Percentiles rank a stretch among this genome's conserved stretches.
These are phyloP conservation scores for Blastobotrys buckinghamii DNA, from an alignment of 1,139 yeast genomes.

Conservation along the genomic window DNA sequence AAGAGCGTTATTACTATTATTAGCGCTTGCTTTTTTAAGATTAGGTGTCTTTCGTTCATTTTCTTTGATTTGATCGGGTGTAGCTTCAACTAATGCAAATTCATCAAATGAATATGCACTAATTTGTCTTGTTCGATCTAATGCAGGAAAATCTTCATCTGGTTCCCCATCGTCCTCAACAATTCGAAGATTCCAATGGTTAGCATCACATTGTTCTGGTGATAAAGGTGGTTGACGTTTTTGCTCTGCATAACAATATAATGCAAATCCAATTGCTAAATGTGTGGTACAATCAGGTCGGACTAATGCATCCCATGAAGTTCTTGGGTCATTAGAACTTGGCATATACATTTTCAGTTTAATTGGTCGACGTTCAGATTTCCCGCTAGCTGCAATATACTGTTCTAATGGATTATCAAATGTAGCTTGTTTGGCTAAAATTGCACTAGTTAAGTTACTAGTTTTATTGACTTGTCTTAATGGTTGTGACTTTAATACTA, in stretches of 20 bases:
- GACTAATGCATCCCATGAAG: constrained; percentile 36
- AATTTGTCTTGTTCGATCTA: constrained; percentile 37
- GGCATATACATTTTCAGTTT: constrained; percentile 37
- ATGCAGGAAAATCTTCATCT: constrained; percentile 43
- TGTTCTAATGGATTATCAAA: constrained; percentile 38
- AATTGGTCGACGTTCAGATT: constrained; percentile 33
- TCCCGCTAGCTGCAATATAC: constrained; percentile 38
- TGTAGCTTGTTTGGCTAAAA: constrained; percentile 28
- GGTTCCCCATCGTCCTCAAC: constrained; percentile 45
- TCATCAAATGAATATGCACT: constrained; percentile 41
- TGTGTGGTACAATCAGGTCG: constrained; percentile 36
- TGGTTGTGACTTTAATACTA: constrained; percentile 1
- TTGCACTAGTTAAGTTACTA: constrained; percentile 28
- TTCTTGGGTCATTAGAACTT: constrained; percentile 28
- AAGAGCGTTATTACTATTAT: not conserved
- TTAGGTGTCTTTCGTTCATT: constrained; percentile 34
- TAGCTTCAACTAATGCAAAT: constrained; percentile 40
- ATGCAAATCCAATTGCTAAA: constrained; percentile 39
- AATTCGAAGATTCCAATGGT: constrained; percentile 38
- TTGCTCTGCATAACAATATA: constrained; percentile 32
- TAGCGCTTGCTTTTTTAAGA: constrained; percentile 13
- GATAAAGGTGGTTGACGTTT: constrained; percentile 29
- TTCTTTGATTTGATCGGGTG: constrained; percentile 31
- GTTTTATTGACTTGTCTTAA: constrained; percentile 9
- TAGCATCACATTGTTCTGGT: constrained; percentile 33